Evolutionary conservation across 179 eudicot genomes (phyloP).

Genomic region (Spergularia azorica): DNA sequence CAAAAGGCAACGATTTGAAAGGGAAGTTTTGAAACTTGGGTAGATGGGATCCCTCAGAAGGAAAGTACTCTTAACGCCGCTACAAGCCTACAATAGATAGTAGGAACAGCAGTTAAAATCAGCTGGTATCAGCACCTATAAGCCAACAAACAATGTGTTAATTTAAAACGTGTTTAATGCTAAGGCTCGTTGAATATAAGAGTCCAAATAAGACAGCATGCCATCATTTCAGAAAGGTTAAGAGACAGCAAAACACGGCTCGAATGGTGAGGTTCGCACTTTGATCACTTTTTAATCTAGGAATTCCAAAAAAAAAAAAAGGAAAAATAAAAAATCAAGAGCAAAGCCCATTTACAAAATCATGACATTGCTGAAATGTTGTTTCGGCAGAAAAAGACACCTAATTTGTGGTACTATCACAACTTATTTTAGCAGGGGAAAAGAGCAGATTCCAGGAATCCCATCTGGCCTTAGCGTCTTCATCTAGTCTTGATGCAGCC

Average conservation of each 20-base stretch:
- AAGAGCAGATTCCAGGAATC: conserved; percentile 33
- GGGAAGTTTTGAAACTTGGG: conserved; percentile 19
- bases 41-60: conserved; percentile 25
- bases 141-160: conserved; percentile 18
- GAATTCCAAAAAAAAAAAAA: not conserved
- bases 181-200: not conserved
- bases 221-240: not conserved
- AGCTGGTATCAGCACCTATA: conserved; percentile 21
- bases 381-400: conserved; percentile 8
- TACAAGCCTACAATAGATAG: conserved; percentile 45
- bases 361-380: not conserved
- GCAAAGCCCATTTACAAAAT: conserved; percentile 1
- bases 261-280: not conserved
- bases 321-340: not conserved
- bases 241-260: not conserved
- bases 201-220: conserved; percentile 10
- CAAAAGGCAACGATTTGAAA: conserved; percentile 18
- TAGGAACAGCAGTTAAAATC: conserved; percentile 30
- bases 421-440: conserved; percentile 15
- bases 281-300: conserved; percentile 1
- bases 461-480: conserved; percentile 61
- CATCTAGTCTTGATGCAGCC: conserved; percentile 75
- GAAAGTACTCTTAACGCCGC: conserved; percentile 33
- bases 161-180: conserved; percentile 5
- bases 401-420: conserved; percentile 4